Base-by-base conservation (phyloP, 257 asterid genomes). In the Thymus mandschuricus region DNA sequence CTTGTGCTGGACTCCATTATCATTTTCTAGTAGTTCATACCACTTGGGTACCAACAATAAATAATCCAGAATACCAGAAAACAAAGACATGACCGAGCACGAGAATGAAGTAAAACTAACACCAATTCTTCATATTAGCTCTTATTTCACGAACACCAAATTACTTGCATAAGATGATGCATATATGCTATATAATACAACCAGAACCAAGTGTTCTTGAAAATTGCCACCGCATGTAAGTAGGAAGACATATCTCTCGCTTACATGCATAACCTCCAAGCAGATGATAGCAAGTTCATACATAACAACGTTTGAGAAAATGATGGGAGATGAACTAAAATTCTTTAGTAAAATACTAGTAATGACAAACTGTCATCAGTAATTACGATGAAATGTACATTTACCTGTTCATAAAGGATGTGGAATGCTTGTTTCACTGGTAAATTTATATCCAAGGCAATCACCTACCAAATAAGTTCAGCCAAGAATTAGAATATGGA, bases 381-480 rank as follows among this genome's bases (percentile, higher is more conserved):
- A 49, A 52, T 30, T 41, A 27, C 15, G 31, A 51, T 30, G 71
- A 63, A 51, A 61, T 73, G 69, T 67, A 44, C 61, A 29, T 7
- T 13, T 44, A 89, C 96, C 94, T 89, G 96, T 71, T 89, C 96
- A 71, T 87, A 76, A 46, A 89, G 88, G 83, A 89, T 80, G 77
- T 89, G 92, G 72, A 89, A 89, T 15, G 96, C 94, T 76, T 89
- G 96, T 75, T 85, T 89, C 81, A 89, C 94, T 3, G 96, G 96
- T 65, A 89, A 75, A 62, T 81, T 81, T 41, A 89, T 75, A 82
- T 89, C 96, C 86, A 89, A 76, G 64, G 94, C 90, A 76, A 84
- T 79, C 58, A 87, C 94, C 96, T 89, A 75, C 15, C 68, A 78
- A 69, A 40, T 66, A 69, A 60, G 55, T 49, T 9, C 3, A 38